Base-by-base conservation (phyloP, 441 rosid species). In the Brassica hybrid region DNA sequence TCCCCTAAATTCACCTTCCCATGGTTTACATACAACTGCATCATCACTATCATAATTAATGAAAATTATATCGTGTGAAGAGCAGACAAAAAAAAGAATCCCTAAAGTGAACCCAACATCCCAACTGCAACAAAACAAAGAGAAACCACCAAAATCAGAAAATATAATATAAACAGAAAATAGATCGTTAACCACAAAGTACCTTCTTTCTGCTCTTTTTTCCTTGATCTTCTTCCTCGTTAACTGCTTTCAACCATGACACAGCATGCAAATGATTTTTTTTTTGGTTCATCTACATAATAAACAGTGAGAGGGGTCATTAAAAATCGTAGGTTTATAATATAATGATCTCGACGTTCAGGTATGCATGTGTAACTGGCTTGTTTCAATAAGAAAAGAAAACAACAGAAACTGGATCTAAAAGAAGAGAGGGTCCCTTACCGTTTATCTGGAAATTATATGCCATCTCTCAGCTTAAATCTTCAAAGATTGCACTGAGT, bases 21-120 rank as follows among this genome's bases (percentile, higher is more conserved):
- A 38, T 38, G 45, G 50, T 43, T 43, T 43, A 3, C 14, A 43
- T 11, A 91, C 95, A 84, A 88, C 97, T 92, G 76, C 79, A 59
- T 60, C 45, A 25, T 2, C 11, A 16, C 17, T 13, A 48, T 32
- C 57, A 48, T 6, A 54, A 54, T 13, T 14, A 13, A 36, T 57
- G 30, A 63, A 23, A 12, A 10, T 5, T 23, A 61, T 17, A 23
- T 23, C 61, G 59, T 14, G 16, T n/a, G 30, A 50, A 66, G 18
- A 65, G 16, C 5, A 25, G 23, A 65, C 30, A 6, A 41, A 1
- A 43, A 62, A 59, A 10, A 41, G 10, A 65, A 38, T 45, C 54
- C 54, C 54, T 13, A 45, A 45, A 5, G 16, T 45, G 16, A 45
- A 45, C 54, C 54, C 7, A 45, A 45, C 54, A 45, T 45, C 54